These are phyloP conservation scores for Carex scoparia DNA, from an alignment of 176 grass and related monocot genomes.

Conservation along the genomic window DNA sequence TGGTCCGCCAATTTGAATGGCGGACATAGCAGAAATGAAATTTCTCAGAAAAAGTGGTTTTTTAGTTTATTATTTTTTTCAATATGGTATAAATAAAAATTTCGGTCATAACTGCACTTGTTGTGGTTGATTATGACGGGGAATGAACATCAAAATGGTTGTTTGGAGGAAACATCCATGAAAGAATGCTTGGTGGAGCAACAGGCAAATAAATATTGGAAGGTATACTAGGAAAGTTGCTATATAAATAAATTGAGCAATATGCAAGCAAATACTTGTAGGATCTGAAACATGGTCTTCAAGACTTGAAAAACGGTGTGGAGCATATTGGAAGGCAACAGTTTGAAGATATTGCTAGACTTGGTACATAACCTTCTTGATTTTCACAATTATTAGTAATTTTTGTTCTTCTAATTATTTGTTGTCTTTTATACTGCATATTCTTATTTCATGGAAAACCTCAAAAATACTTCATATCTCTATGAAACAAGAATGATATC, in stretches of 20 bases:
- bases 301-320: conserved; percentile 5
- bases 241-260: background rate
- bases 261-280: conserved; percentile 5
- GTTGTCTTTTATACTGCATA: background rate
- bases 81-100: too few species aligned
- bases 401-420: background rate
- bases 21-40: too few species aligned
- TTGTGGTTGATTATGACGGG: background rate
- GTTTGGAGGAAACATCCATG: background rate
- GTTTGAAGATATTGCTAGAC: conserved; percentile 18
- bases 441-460: background rate
- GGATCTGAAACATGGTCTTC: conserved; percentile 11
- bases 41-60: too few species aligned
- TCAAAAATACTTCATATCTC: background rate
- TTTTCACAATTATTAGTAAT: background rate
- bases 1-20: too few species aligned
- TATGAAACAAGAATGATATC: background rate
- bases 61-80: too few species aligned
- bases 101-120: background rate
- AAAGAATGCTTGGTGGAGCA: background rate
- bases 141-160: background rate
- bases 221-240: background rate
- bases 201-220: background rate
- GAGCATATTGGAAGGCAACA: conserved; percentile 17
- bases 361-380: conserved; percentile 2